These are phyloP conservation scores for Clavispora phyllophila DNA, from an alignment of 805 yeast genomes.

Conservation along the genomic window DNA sequence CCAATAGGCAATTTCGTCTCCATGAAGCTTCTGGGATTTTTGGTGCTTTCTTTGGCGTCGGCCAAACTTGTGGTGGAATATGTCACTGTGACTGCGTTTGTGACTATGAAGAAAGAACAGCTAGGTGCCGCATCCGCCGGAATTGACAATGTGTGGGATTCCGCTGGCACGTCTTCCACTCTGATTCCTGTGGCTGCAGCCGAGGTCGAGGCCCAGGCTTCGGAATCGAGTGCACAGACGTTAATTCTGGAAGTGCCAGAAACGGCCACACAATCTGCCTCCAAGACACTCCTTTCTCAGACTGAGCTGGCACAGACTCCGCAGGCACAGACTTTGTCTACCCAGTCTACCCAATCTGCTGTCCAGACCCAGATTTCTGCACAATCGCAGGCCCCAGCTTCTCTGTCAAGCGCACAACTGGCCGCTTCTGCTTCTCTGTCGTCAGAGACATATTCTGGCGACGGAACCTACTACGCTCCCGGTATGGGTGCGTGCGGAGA, in stretches of 20 bases:
- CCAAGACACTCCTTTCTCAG: not conserved
- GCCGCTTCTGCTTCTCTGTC: conserved; percentile 7
- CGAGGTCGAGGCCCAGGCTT: not conserved
- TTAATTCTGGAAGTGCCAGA: no score
- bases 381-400: conserved; percentile 6
- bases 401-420: conserved; percentile 4
- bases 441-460: conserved; percentile 25
- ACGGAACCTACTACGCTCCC: conserved; percentile 47
- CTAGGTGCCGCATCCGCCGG: not conserved
- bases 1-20: not conserved
- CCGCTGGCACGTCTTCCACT: not conserved
- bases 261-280: not conserved
- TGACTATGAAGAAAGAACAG: conserved; percentile 4
- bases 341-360: no score
- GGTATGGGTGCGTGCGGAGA: conserved; percentile 55
- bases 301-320: not conserved
- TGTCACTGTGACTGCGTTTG: conserved; percentile 11
- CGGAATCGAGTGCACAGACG: no score
- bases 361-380: no score
- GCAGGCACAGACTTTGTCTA: no score
- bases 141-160: not conserved
- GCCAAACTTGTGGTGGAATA: conserved; percentile 2
- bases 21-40: not conserved
- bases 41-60: not conserved
- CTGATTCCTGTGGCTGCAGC: not conserved